Conservation (phyloP, 192 early-diverging fungal species). For the Backusella mclennaniae region DNA sequence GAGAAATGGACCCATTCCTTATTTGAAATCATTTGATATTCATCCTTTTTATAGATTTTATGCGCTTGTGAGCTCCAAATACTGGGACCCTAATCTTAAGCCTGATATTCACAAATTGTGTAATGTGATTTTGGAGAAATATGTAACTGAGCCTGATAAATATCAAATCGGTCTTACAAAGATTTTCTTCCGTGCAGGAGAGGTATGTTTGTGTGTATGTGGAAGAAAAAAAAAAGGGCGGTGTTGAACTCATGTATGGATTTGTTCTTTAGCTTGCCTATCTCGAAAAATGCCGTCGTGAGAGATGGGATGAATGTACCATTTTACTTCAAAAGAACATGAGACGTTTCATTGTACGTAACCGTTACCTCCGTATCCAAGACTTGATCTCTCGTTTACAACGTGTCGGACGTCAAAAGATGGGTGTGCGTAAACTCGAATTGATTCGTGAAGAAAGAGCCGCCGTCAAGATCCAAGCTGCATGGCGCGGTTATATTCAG, state of each 20-base stretch:
- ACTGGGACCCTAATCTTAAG: constrained; percentile 44
- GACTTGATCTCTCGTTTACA: constrained; percentile 67
- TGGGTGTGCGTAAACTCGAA: constrained; percentile 53
- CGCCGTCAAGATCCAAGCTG: constrained; percentile 75
- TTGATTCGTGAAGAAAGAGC: constrained; percentile 62
- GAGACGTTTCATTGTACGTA: constrained; percentile 65
- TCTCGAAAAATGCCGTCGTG: constrained; percentile 86
- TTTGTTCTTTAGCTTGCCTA: constrained; percentile 54
- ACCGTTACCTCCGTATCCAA: constrained; percentile 52
- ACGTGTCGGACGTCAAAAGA: constrained; percentile 54
- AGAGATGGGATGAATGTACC: constrained; percentile 83
- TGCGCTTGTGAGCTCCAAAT: constrained; percentile 51
- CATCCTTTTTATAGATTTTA: constrained; percentile 28
- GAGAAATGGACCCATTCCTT: background rate
- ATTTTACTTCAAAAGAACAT: constrained; percentile 90
- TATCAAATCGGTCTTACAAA: constrained; percentile 96
- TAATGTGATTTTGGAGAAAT: constrained; percentile 54
- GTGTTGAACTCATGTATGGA: too few relatives aligned
- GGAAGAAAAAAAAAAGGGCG: too few relatives aligned
- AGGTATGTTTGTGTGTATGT: constrained; percentile 29
- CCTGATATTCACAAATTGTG: constrained; percentile 59
- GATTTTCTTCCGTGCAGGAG: constrained; percentile 98
- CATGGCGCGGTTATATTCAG: constrained; percentile 64
- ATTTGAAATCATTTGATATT: background rate
- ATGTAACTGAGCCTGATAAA: constrained; percentile 78